These are phyloP conservation scores for Colletotrichum simmondsii DNA, from an alignment of 2,329 filamentous ascomycete genomes.

Conservation along the genomic window DNA sequence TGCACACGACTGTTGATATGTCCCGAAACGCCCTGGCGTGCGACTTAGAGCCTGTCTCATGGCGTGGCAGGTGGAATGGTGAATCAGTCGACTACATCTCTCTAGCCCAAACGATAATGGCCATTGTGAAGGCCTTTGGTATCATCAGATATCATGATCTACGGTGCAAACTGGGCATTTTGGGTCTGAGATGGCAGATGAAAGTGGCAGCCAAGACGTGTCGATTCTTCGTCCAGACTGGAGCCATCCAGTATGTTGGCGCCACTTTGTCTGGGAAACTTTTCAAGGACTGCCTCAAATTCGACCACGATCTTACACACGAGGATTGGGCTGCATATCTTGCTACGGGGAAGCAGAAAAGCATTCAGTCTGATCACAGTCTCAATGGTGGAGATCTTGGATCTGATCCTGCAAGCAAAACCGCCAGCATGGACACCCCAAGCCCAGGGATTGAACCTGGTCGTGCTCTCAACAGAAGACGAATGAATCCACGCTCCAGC, in stretches of 20 bases:
- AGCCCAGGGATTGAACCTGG: background rate
- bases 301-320: constrained; percentile 63
- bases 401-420: background rate
- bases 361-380: background rate
- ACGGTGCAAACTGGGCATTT: constrained; percentile 66
- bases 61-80: constrained; percentile 66
- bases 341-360: constrained; percentile 55
- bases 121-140: constrained; percentile 66
- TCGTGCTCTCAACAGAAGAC: background rate
- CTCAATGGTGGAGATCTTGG: background rate
- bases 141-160: constrained; percentile 69
- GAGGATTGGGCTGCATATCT: constrained; percentile 68
- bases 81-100: constrained; percentile 68
- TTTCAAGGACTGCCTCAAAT: constrained; percentile 72
- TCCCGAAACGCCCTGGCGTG: constrained; percentile 40
- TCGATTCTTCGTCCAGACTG: constrained; percentile 66
- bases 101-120: constrained; percentile 67
- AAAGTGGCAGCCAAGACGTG: constrained; percentile 68
- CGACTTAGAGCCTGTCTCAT: constrained; percentile 65
- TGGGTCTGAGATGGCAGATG: constrained; percentile 68
- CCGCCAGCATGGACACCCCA: background rate
- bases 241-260: constrained; percentile 66
- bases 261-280: constrained; percentile 64
- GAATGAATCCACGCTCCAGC: background rate
- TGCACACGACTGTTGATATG: constrained; percentile 33